Conservation (phyloP, 2,329 filamentous ascomycete genomes). For the Ophiocordyceps sinensis region DNA sequence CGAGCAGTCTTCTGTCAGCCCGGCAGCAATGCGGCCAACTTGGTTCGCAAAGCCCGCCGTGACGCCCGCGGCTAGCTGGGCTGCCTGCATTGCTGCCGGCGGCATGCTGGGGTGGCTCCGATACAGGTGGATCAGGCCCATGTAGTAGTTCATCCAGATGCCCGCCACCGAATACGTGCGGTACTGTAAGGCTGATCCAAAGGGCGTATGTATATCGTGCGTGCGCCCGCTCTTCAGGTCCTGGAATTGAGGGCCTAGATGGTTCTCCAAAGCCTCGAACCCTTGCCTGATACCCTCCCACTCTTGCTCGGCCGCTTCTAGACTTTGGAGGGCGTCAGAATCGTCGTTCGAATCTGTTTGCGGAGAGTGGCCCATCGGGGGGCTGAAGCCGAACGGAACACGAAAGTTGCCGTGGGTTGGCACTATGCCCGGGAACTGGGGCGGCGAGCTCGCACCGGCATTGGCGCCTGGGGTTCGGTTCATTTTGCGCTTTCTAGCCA, state of each 20-base stretch:
- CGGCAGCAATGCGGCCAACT: constrained; percentile 69
- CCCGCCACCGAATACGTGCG: constrained; percentile 77
- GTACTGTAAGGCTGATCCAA: constrained; percentile 70
- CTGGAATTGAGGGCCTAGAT: constrained; percentile 62
- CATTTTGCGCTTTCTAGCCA: constrained; percentile 60
- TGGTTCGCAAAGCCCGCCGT: constrained; percentile 59
- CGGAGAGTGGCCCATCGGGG: constrained; percentile 29
- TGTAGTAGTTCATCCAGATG: constrained; percentile 78
- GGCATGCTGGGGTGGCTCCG: constrained; percentile 82
- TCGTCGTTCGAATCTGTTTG: constrained; percentile 31
- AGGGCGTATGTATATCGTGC: constrained; percentile 52
- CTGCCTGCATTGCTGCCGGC: constrained; percentile 76
- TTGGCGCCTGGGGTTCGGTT: constrained; percentile 18
- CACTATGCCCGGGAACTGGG: constrained; percentile 41
- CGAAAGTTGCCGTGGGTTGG: constrained; percentile 34
- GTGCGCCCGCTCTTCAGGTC: constrained; percentile 55
- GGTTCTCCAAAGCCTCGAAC: constrained; percentile 50
- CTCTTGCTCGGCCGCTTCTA: constrained; percentile 57
- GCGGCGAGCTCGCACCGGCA: constrained; percentile 18
- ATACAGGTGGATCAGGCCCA: constrained; percentile 69
- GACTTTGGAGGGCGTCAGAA: constrained; percentile 46
- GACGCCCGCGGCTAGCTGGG: constrained; percentile 57
- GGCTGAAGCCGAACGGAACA: constrained; percentile 39
- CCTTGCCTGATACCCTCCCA: constrained; percentile 64
- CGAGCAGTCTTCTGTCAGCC: constrained; percentile 43